phyloP scores from a whole-genome alignment of 495 filamentous ascomycete genomes.

The Elasticomyces elasticus region DNA sequence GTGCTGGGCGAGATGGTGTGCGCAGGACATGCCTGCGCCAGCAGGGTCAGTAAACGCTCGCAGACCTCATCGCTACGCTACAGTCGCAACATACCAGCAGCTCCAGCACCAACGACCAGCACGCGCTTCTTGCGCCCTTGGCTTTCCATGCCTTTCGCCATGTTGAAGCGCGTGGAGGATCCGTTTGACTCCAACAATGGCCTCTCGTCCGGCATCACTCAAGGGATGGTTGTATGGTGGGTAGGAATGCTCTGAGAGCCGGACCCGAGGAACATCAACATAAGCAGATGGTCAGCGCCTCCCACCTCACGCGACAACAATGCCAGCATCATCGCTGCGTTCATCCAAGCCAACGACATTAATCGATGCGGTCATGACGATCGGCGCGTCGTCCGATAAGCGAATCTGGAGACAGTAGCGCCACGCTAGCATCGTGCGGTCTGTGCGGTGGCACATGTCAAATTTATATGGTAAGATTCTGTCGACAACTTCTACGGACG shows the following conservation, averaged over 20 bases:
- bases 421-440: too few species aligned
- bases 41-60: neutral
- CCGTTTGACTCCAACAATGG: conserved; percentile 16
- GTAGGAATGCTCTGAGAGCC: too few species aligned
- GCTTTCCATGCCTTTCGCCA: conserved; percentile 19
- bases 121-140: conserved; percentile 29
- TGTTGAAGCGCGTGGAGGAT: conserved; percentile 22
- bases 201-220: conserved; percentile 16
- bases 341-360: too few species aligned
- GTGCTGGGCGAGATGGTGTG: conserved; percentile 61
- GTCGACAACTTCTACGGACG: too few species aligned
- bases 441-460: too few species aligned
- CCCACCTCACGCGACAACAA: neutral
- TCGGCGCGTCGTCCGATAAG: neutral
- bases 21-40: conserved; percentile 53
- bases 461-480: too few species aligned
- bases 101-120: conserved; percentile 34
- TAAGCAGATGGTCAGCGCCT: neutral
- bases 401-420: neutral
- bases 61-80: conserved; percentile 1
- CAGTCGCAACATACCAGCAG: conserved; percentile 26
- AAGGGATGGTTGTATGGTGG: too few species aligned
- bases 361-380: neutral
- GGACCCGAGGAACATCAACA: too few species aligned
- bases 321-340: neutral